Evolutionary conservation across 192 early-diverging fungal species (phyloP), one percentile per base, ranked within the genome.

Genomic region (Mortierella hygrophila): DNA sequence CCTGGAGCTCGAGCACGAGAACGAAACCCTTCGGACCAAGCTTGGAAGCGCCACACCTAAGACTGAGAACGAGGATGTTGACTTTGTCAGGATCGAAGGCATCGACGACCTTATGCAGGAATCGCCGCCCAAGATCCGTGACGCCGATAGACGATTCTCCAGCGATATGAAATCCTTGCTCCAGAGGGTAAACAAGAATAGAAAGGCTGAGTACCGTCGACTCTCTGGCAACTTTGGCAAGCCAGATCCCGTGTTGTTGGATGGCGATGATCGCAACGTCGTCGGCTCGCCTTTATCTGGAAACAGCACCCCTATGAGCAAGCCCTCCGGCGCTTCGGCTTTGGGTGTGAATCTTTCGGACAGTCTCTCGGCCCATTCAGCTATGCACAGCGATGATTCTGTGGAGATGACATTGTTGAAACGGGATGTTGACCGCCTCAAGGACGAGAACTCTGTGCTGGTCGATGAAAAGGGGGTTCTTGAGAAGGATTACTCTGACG

Each of bases 71-170:
- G 84, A 81, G 16, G 84, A 86, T 0, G 38, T 85, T 23, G 83
- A 85, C 40, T 80, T 85, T 55, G 75, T 79, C 46, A 77, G 46
- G 40, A 69, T 80, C 38, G 84, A 81, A 40, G 78, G 79, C 3
- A 78, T 86, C n/a, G 75, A 86, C 7, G 84, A 86, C 41, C 72
- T 86, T 38, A 81, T 86, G 84, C 78, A 80, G 44, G 84, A 86
- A 40, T 86, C 84, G 1, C 84, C 84, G 40, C 84, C 84, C 7
- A 86, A 86, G 57, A 18, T 81, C 5, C 41, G 79, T n/a, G 84
- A 86, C 4, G 71, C 49, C 1, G 79, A 86, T 65, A 47, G 84
- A 7, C 71, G 84, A 6, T 86, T 86, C 71, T 86, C 84, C 23
- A 86, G 84, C 37, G 84, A 86, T 41, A 80, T 86, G 70, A 86